Evolutionary conservation across 495 filamentous ascomycete species (phyloP), one percentile per base, ranked within the genome.

Genomic region (Talaromyces ruber): DNA sequence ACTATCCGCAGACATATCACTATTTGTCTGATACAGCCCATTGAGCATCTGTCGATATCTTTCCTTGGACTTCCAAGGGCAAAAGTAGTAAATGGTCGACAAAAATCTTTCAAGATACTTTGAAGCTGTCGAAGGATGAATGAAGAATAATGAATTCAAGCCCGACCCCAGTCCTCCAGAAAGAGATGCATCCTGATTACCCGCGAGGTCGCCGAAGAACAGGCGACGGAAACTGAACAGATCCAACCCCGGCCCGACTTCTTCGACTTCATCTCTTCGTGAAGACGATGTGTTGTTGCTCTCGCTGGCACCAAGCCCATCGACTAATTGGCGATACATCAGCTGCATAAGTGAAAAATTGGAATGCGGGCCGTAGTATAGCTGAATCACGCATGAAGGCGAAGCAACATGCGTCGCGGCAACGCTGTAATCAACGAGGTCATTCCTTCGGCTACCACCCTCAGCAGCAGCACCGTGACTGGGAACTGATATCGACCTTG

Each of bases 341-440:
- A 78, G 71, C 50, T 78, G 74, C 71, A 79, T 76, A 0, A 80
- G 71, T 1, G 76, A 66, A 60, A 80, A 80, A 59, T 79, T 74
- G 4, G 77, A 79, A 0, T 75, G 74, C 0, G 76, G 72, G 0
- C 77, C 77, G 70, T 80, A 80, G 63, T 78, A 80, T 3, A 80
- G 64, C 56, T 78, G 76, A 37, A 79, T 70, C 59, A 71, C 69
- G 61, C 74, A 78, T 25, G 75, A 79, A 3, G 76, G 71, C 2
- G 75, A 76, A n/a, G 73, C 67, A 72, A 76, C 74, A 57, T 79
- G 75, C 3, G 76, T 79, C 16, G 76, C 76, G 0, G 74, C 74
- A 11, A 79, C 76, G 54, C 76, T 77, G 39, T 70, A 75, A 39
- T 74, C 71, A 54, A 76, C 39, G 2, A 60, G 5, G 32, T 25